Base-by-base conservation (phyloP, 805 yeast species). In the Cyberlindnera bimundalis region DNA sequence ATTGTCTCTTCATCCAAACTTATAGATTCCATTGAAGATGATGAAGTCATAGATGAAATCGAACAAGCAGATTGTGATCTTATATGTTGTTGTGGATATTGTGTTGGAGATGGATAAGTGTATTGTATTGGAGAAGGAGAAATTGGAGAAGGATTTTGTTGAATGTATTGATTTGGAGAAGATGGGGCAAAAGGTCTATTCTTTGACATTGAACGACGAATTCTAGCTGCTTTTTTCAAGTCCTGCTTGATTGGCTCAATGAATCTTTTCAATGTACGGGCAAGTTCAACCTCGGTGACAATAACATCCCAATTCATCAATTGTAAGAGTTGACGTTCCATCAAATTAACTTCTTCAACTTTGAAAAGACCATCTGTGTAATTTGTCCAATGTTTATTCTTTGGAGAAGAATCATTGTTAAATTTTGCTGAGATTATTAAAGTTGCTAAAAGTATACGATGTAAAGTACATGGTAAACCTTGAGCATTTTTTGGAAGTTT, bases 391-490 rank as follows among this genome's bases (percentile, higher is more conserved):
- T 84, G 89, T 50, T 70, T 69, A 63, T 84, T 84, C 56, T 81
- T 79, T 46, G 91, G 89, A 11, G 86, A 78, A 6, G 84, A 77
- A 58, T 84, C 95, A 62, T 84, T 84, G 67, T 81, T 84, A 62
- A 70, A 79, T 60, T 84, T 84, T 34, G 88, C 76, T 14, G 87
- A 76, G 46, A 84, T 68, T 44, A 84, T 82, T 52, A 84, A 66
- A 58, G 89, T 81, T 13, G 88, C 84, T 40, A 84, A 69, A 50
- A 84, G 78, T 45, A 84, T 81, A 50, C 95, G 69, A 63, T 84
- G 93, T 55, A 87, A 71, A 3, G 95, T 84, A 50, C 90, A 83
- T 32, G 90, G 84, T 48, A 82, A 66, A 24, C 91, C 91, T 53
- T 77, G 81, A 25, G 89, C 85, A 50, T 81, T 84, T 43, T 68